Evolutionary conservation across 179 eudicot genomes (phyloP), one percentile per base, ranked within the genome.

Genomic region (Gypsophila paniculata): DNA sequence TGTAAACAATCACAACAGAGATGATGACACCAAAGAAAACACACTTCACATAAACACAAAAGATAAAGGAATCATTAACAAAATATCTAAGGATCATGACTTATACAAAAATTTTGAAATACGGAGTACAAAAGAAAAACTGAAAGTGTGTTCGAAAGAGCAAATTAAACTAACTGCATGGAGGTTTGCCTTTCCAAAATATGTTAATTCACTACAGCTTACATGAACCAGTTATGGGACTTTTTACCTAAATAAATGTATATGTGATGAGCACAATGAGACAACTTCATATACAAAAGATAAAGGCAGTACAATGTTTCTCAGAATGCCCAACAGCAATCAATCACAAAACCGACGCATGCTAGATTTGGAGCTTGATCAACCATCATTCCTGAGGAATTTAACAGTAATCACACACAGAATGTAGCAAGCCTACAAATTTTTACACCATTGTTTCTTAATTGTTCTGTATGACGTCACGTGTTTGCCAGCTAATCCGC

Each of bases 1-100:
- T 95, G 84, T 21, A 82, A 61, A 71, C 64, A 48, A 46, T 17
- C 58, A 72, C 21, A 29, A 52, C 17, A 57, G 61, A 21, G 8
- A 36, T 29, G 25, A 17, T 26, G 52, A 44, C 2, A 4, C 14
- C 42, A 53, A 21, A 26, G 46, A 2, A 69, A 12, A n/a, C 11
- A 34, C 36, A 49, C 15, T 32, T 49, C 36, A 34, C n/a, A 25
- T 6, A 46, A 42, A 13, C 46, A 17, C 51, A 23, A 26, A 10
- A 15, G 22, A 66, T 22, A 48, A 34, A 29, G 32, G 61, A 42
- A 52, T 17, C 13, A n/a, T 23, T 11, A 63, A 36, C 17, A 38
- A 49, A 48, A 61, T 61, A 42, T 42, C 17, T 59, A 42, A 25
- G 39, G 7, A 58, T 51, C 22, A 51, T 15, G 8, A 63, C 67